Percentiles rank a stretch among this genome's conserved stretches.
Conservation (phyloP, 441 rosid genomes). For the Sinapis alba region DNA sequence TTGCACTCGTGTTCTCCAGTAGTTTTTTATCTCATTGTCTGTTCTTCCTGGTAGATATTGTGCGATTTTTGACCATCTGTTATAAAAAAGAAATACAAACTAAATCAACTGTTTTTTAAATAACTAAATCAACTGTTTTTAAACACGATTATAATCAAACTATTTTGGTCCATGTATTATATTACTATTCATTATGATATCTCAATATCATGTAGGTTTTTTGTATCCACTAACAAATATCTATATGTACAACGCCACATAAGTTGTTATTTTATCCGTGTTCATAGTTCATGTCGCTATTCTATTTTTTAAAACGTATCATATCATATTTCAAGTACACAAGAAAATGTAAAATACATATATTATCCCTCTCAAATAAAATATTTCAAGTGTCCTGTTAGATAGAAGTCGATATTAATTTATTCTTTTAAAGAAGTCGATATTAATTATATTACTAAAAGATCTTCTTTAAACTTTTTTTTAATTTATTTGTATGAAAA, state of each 20-base stretch:
- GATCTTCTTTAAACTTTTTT: background rate
- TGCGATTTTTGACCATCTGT: slow-evolving; percentile 96
- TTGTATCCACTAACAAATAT: background rate
- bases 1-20: slow-evolving; percentile 95
- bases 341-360: background rate
- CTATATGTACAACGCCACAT: background rate
- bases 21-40: slow-evolving; percentile 93
- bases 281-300: background rate
- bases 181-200: background rate
- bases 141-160: background rate
- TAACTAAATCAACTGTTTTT: background rate
- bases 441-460: background rate
- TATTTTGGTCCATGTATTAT: background rate
- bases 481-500: background rate
- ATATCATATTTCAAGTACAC: background rate
- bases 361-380: background rate
- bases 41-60: slow-evolving; percentile 94
- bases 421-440: too few species aligned
- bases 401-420: background rate
- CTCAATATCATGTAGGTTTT: background rate
- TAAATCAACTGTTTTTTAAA: too few species aligned
- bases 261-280: background rate
- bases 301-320: background rate
- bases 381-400: background rate
- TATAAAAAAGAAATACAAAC: background rate